These are phyloP conservation scores for Endogone sp. DNA, from an alignment of 192 early-diverging fungal species.

Conservation along the genomic window DNA sequence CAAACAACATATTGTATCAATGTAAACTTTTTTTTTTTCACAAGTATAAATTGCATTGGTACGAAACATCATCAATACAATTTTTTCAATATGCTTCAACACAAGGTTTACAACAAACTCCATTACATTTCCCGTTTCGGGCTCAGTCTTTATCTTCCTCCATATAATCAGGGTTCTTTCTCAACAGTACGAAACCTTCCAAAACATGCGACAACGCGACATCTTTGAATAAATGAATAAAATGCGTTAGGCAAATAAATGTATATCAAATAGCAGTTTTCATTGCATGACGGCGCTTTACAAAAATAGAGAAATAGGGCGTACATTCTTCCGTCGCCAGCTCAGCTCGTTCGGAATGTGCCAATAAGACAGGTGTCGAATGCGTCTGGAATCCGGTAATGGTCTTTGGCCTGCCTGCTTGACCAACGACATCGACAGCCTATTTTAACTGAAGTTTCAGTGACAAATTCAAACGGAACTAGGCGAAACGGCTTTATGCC, in stretches of 20 bases:
- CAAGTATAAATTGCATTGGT: too few species aligned
- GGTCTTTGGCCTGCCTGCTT: conserved; percentile 97
- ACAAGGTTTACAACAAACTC: too few species aligned
- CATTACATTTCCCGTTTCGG: too few species aligned
- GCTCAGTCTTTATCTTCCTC: conserved; percentile 57
- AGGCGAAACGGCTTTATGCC: too few species aligned
- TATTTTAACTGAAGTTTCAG: too few species aligned
- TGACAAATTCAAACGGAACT: not conserved
- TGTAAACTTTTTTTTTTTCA: too few species aligned
- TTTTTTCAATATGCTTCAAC: too few species aligned
- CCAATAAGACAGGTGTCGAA: conserved; percentile 93
- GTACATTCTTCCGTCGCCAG: conserved; percentile 94
- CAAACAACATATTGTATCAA: too few species aligned
- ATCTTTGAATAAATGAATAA: conserved; percentile 28
- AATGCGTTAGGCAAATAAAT: conserved; percentile 3
- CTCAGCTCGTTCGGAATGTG: conserved; percentile 95
- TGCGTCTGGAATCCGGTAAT: conserved; percentile 99
- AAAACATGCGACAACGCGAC: conserved; percentile 78
- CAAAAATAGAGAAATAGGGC: not conserved
- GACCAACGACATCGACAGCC: conserved; percentile 99
- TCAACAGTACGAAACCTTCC: conserved; percentile 95
- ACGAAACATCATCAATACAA: too few species aligned
- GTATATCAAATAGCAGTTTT: too few species aligned
- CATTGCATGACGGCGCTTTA: not conserved
- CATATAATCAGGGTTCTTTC: conserved; percentile 88